Percentiles rank a stretch among this genome's conserved stretches.
phyloP scores from a whole-genome alignment of 768 basidiomycete genomes.

The Mycena chlorophos region DNA sequence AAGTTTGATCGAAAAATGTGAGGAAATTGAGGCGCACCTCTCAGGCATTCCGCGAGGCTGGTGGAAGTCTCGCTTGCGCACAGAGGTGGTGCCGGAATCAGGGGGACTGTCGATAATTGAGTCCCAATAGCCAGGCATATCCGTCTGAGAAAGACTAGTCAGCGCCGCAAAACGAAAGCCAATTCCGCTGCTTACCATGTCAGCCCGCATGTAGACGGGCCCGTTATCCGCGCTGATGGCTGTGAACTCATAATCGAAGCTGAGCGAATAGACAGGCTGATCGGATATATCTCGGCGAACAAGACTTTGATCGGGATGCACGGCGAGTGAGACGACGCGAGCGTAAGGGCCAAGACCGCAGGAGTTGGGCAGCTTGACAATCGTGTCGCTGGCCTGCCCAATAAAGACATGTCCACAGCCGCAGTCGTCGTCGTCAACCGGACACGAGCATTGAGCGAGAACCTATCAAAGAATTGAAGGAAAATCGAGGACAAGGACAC shows the following conservation, averaged over 20 bases:
- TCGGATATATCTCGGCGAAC: conserved; percentile 7
- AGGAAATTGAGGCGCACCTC: too few species aligned
- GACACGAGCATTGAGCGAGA: conserved; percentile 23
- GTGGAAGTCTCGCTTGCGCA: conserved; percentile 23
- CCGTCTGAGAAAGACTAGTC: conserved; percentile 1
- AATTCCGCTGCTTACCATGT: conserved; percentile 3
- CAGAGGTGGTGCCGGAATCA: conserved; percentile 15
- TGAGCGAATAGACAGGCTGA: conserved; percentile 20
- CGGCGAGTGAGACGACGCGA: conserved; percentile 23
- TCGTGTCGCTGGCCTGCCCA: conserved; percentile 25
- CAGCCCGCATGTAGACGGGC: conserved; percentile 10
- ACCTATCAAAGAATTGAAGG: conserved; percentile 14
- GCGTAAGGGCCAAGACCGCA: conserved; percentile 32
- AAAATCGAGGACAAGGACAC: not conserved
- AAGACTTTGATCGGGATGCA: conserved; percentile 23
- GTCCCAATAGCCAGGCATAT: conserved; percentile 19
- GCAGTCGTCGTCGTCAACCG: conserved; percentile 15
- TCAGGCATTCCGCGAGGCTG: too few species aligned
- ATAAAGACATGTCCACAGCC: conserved; percentile 28
- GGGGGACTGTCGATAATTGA: conserved; percentile 20
- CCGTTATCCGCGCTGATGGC: conserved; percentile 20
- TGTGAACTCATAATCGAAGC: conserved; percentile 23
- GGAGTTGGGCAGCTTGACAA: conserved; percentile 24
- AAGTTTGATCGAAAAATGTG: too few species aligned
- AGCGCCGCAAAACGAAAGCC: not conserved